Evolutionary conservation across 805 yeast genomes (phyloP).

Genomic region (Suhomyces faveliae): DNA sequence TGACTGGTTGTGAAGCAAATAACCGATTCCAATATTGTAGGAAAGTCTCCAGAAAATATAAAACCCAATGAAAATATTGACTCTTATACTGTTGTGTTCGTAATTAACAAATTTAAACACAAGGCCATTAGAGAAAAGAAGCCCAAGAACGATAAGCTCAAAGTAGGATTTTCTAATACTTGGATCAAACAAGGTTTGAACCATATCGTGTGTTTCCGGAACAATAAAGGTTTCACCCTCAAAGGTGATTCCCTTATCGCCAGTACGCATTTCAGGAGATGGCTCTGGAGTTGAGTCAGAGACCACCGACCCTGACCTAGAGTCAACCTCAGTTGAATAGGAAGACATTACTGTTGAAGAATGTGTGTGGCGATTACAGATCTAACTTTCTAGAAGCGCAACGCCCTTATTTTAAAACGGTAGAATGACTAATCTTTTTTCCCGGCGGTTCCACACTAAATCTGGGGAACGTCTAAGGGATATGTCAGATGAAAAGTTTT

Average conservation of each 20-base stretch:
- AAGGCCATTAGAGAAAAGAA: conserved; percentile 29
- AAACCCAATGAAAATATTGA: conserved; percentile 46
- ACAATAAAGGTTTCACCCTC: conserved; percentile 45
- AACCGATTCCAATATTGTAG: conserved; percentile 81
- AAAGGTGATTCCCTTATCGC: conserved; percentile 41
- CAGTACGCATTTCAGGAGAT: not conserved
- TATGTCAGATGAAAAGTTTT: not conserved
- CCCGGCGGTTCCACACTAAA: not conserved
- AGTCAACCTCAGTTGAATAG: conserved; percentile 3
- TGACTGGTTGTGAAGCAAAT: conserved; percentile 64
- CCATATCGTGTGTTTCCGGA: conserved; percentile 80
- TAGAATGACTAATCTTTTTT: not conserved
- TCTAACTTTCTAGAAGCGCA: not conserved
- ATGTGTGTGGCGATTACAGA: not conserved
- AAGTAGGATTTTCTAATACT: conserved; percentile 63
- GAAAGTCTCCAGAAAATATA: conserved; percentile 74
- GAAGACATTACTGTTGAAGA: conserved; percentile 1
- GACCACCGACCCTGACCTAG: not conserved
- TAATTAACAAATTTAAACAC: conserved; percentile 29
- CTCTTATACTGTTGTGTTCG: conserved; percentile 18
- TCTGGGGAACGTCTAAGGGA: not conserved
- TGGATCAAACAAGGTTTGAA: conserved; percentile 77
- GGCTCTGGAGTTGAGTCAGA: not conserved
- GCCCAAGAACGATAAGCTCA: conserved; percentile 57
- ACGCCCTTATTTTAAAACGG: not conserved